A percentile compares a stretch with the other conserved stretches of the same genome.
Conservation (phyloP, 768 basidiomycete species). For the Glaciozyma antarctica region DNA sequence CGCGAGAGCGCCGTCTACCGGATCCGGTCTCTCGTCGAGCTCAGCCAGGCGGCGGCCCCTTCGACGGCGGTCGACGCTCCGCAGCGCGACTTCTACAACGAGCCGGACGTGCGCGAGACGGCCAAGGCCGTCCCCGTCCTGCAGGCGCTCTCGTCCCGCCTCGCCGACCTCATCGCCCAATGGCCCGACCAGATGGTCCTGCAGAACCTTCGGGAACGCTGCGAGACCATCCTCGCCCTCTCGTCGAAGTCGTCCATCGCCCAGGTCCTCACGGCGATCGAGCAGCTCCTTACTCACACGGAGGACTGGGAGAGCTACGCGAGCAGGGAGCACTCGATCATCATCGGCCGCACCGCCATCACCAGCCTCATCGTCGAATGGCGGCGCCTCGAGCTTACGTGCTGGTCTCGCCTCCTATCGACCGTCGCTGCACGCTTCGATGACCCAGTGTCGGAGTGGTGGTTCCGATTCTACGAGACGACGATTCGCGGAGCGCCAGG, state of each 20-base stretch:
- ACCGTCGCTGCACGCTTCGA: conserved; percentile 50
- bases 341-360: conserved; percentile 54
- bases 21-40: conserved; percentile 28
- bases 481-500: conserved; percentile 38
- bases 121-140: conserved; percentile 54
- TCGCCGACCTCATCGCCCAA: conserved; percentile 55
- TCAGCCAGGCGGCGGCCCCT: conserved; percentile 11
- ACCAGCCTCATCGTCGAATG: conserved; percentile 71
- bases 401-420: conserved; percentile 72
- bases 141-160: conserved; percentile 46
- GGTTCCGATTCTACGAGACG: conserved; percentile 81
- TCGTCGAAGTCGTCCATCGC: conserved; percentile 64
- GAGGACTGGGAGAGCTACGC: conserved; percentile 97
- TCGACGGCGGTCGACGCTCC: conserved; percentile 27
- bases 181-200: conserved; percentile 99
- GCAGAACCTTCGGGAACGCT: conserved; percentile 67
- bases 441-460: conserved; percentile 58
- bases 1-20: conserved; percentile 18
- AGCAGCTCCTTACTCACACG: conserved; percentile 72
- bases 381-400: conserved; percentile 78
- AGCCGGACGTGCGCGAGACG: conserved; percentile 63
- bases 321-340: conserved; percentile 78
- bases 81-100: conserved; percentile 37
- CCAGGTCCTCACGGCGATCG: conserved; percentile 67
- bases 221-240: conserved; percentile 55